Evolutionary conservation across 2,329 filamentous ascomycete genomes (phyloP).

Genomic region (Verticillium isaacii): DNA sequence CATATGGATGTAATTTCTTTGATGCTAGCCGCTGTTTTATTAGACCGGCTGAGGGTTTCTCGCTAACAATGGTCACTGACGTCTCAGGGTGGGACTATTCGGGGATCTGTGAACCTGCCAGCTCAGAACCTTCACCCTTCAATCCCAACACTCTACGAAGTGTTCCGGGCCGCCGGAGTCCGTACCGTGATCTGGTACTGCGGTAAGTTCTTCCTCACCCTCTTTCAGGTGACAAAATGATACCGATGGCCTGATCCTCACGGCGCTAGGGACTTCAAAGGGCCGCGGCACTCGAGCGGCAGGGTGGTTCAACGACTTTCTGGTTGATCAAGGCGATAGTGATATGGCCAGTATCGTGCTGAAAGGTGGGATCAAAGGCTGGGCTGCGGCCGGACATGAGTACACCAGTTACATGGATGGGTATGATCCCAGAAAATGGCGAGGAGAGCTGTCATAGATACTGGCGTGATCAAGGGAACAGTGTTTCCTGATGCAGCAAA

Average conservation of each 20-base stretch:
- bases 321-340: slow-evolving; percentile 32
- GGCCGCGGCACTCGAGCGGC: slow-evolving; percentile 51
- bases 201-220: slow-evolving; percentile 24
- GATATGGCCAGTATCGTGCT: slow-evolving; percentile 44
- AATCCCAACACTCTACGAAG: slow-evolving; percentile 33
- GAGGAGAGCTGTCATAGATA: no score
- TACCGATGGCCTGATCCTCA: no score
- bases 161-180: slow-evolving; percentile 36
- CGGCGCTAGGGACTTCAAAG: slow-evolving; percentile 41
- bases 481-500: no score
- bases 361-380: slow-evolving; percentile 48
- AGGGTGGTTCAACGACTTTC: slow-evolving; percentile 50
- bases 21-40: no score
- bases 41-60: no score
- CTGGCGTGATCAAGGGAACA: no score
- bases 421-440: slow-evolving; percentile 33
- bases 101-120: slow-evolving; percentile 46
- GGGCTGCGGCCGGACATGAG: slow-evolving; percentile 41
- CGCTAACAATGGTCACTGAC: neutral
- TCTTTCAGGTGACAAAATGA: no score
- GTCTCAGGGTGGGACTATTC: slow-evolving; percentile 49
- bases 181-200: slow-evolving; percentile 42
- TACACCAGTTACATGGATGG: slow-evolving; percentile 43
- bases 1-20: no score
- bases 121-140: slow-evolving; percentile 39